Evolutionary conservation across 2,329 filamentous ascomycete genomes (phyloP), one percentile per base, ranked within the genome.

Genomic region (Diaporthe sp.): DNA sequence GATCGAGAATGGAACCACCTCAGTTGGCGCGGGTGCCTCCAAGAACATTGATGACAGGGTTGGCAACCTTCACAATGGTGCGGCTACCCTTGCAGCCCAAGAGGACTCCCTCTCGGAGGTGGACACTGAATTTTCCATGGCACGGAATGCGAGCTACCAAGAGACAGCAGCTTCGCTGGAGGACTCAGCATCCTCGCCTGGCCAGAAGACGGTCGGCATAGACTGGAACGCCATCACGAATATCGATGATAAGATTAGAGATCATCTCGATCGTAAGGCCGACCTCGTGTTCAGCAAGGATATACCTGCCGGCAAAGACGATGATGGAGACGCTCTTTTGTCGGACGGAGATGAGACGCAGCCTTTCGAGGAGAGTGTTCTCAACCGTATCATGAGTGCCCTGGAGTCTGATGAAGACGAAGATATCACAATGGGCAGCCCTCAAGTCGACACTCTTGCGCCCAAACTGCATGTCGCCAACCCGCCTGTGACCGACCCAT

Each of bases 181-280:
- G 17, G 15, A 5, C 49, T 19, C 65, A 31, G 22, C 65, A 8
- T 12, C n/a, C n/a, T 2, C 12, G 2, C 34, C 34, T 22, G n/a
- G 0, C n/a, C 4, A 25, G 6, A 42, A 19, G n/a, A 22, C 1
- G 17, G n/a, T 15, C 46, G 34, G 10, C n/a, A 42, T 55, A 42
- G n/a, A 70, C 65, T 70, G 22, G 34, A 28, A 28, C 8, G 49
- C 31, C 49, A 55, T 55, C 13, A 19, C n/a, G 34, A 70, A 70
- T 10, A 17, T 55, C 49, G 49, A 55, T 42, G 65, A 70, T 31
- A 22, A 8, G 49, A 70, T 70, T 70, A 70, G 65, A 70, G 49
- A 55, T 55, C 65, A 42, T 42, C 49, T 70, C 65, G 65, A 55
- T n/a, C 49, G 34, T 13, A 42, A 39, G 49, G 31, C 65, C 13